phyloP scores from a whole-genome alignment of 2,329 filamentous ascomycete species.

The Thelonectria olida region DNA sequence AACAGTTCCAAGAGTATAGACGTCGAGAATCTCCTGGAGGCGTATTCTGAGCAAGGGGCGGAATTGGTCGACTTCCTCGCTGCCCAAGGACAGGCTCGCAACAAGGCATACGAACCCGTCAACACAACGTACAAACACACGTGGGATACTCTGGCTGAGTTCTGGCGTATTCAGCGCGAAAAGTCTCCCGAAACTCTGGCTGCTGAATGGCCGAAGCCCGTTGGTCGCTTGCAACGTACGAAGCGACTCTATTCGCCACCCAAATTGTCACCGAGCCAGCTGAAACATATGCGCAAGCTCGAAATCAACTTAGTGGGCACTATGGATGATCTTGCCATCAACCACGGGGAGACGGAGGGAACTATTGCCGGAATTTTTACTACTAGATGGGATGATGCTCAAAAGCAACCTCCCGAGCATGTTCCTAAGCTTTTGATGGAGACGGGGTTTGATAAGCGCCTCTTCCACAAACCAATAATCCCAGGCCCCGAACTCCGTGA shows the following conservation, averaged over 20 bases:
- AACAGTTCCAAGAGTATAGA: constrained; percentile 16
- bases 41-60: constrained; percentile 18
- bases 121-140: not conserved
- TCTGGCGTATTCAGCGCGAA: constrained; percentile 7
- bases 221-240: not conserved
- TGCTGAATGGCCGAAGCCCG: not conserved
- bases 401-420: constrained; percentile 21
- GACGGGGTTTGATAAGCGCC: constrained; percentile 1
- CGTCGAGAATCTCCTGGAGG: constrained; percentile 5
- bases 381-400: constrained; percentile 22
- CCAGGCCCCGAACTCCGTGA: not conserved
- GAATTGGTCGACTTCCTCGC: constrained; percentile 15
- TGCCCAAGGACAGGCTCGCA: constrained; percentile 5
- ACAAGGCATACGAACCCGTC: not conserved
- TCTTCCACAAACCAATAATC: not conserved
- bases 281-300: constrained; percentile 11
- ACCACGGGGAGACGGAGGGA: constrained; percentile 28
- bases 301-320: constrained; percentile 19
- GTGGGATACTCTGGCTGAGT: not conserved
- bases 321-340: constrained; percentile 23
- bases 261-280: constrained; percentile 4
- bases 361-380: constrained; percentile 31
- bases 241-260: not conserved
- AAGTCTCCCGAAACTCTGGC: not conserved
- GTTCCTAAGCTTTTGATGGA: constrained; percentile 25